Evolutionary conservation across 805 yeast species (phyloP).

Genomic region (Geotrichum ghanense): DNA sequence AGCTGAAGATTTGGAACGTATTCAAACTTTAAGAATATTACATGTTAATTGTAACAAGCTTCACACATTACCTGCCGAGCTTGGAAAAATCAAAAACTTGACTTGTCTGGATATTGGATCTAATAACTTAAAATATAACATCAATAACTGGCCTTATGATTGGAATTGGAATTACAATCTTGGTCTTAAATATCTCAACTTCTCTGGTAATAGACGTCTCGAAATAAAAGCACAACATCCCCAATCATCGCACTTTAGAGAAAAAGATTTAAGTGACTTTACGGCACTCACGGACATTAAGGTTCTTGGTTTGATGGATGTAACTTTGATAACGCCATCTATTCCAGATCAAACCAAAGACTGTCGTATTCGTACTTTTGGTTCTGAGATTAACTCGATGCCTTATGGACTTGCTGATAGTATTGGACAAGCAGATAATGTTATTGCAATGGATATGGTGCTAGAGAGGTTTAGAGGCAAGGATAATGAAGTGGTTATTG

Average conservation of each 20-base stretch:
- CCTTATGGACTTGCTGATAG: slow-evolving; percentile 89
- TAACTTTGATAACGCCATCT: slow-evolving; percentile 76
- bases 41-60: slow-evolving; percentile 76
- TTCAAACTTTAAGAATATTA: slow-evolving; percentile 47
- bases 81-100: slow-evolving; percentile 54
- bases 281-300: slow-evolving; percentile 61
- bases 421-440: slow-evolving; percentile 48
- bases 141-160: slow-evolving; percentile 89
- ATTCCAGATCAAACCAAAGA: slow-evolving; percentile 82
- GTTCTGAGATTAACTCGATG: slow-evolving; percentile 64
- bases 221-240: slow-evolving; percentile 66
- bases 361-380: slow-evolving; percentile 82
- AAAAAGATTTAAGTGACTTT: slow-evolving; percentile 40
- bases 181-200: slow-evolving; percentile 66
- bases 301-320: slow-evolving; percentile 85
- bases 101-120: slow-evolving; percentile 82
- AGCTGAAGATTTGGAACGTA: slow-evolving; percentile 66
- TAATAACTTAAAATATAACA: slow-evolving; percentile 80
- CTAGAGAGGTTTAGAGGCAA: slow-evolving; percentile 80
- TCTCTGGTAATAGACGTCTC: slow-evolving; percentile 85
- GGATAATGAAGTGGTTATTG: slow-evolving; percentile 68
- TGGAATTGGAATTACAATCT: slow-evolving; percentile 94
- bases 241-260: slow-evolving; percentile 12
- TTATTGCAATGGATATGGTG: slow-evolving; percentile 75
- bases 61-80: slow-evolving; percentile 79